Evolutionary conservation across 176 grass and related monocot genomes (phyloP), one percentile per base, ranked within the genome.

Genomic region (Avena atlantica): DNA sequence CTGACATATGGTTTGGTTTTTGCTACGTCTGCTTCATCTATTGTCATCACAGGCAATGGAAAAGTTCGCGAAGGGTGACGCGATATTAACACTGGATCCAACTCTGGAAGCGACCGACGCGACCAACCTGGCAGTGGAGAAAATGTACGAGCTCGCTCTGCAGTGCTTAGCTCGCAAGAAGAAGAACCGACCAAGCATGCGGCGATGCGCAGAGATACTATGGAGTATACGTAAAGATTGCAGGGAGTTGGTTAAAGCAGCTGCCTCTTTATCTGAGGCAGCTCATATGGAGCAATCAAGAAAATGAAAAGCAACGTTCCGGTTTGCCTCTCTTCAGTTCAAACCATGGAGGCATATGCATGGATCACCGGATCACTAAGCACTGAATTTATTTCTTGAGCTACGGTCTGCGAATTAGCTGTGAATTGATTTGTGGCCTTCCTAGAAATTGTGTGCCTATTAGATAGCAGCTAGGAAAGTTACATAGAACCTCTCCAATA

Each of bases 221-320:
- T 97, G 94, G 94, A 91, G 56, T 19, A 94, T 97, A 92, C 86
- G 94, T 17, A 97, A 92, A 85, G 87, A 94, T 76, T 97, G 86
- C 79, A 92, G 88, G 48, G 86, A 97, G 52, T 72, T 92, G 36
- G 57, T 83, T 55, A 34, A 72, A 85, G 82, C 78, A 70, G 82
- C 86, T 24, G 49, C 52, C 44, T 51, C 82, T 24, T 66, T 78
- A 88, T 59, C 64, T 78, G 83, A 91, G 42, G 49, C 42, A 65
- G 78, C n/a, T 88, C 71, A 25, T 78, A 21, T 72, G 82, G 77
- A 77, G 59, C 70, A 51, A 81, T 73, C 70, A 74, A 42, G 40
- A 48, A 67, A 85, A 17, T 5, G 55, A 53, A 86, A 78, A 49
- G 71, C n/a, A 73, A 60, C 31, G 50, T 44, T 36, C 55, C 70